Percentiles rank a stretch among this genome's conserved stretches.
Conservation (phyloP, 2,329 filamentous ascomycete genomes). For the Alternaria conjuncta region DNA sequence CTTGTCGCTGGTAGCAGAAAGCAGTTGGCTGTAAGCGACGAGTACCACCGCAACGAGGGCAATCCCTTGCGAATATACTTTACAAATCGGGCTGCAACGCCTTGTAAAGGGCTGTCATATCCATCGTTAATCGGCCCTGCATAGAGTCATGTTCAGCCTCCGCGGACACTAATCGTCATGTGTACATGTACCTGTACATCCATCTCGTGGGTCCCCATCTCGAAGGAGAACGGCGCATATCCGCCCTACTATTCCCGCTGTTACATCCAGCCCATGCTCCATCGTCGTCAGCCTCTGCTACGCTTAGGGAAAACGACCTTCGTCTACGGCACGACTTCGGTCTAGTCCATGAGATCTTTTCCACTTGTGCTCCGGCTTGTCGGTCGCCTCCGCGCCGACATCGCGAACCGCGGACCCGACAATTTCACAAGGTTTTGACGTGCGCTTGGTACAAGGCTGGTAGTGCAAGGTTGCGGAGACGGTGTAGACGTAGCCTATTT, state of each 20-base stretch:
- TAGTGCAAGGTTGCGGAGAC: neutral
- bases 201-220: neutral
- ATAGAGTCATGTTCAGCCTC: neutral
- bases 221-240: neutral
- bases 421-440: neutral
- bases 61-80: neutral
- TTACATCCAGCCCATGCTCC: neutral
- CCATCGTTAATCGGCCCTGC: neutral
- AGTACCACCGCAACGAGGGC: neutral
- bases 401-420: neutral
- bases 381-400: neutral
- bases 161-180: conserved; percentile 2
- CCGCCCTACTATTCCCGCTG: conserved; percentile 1
- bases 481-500: conserved; percentile 1
- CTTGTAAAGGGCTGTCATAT: conserved; percentile 1
- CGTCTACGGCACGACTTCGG: conserved; percentile 1
- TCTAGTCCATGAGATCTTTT: neutral
- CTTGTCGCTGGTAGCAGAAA: neutral
- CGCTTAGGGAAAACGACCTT: neutral
- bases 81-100: neutral
- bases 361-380: neutral
- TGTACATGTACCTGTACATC: conserved; percentile 4
- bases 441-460: neutral
- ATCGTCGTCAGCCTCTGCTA: neutral
- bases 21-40: neutral